Evolutionary conservation across 176 grass and related monocot genomes (phyloP), one percentile per base, ranked within the genome.

Genomic region (Cocos nucifera): DNA sequence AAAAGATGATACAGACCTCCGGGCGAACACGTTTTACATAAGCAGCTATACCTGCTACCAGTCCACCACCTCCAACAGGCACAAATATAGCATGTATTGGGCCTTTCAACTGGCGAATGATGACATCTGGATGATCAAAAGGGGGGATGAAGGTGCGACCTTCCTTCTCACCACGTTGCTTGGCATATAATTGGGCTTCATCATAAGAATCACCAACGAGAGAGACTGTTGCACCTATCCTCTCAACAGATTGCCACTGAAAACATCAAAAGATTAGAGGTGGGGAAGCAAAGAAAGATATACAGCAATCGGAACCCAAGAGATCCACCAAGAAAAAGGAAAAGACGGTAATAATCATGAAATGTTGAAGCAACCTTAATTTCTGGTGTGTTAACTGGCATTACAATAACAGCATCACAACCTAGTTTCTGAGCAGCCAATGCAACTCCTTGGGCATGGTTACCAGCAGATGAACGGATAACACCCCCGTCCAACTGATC

Each of bases 381-480:
- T 83, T 98, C 93, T 17, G 93, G 87, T 27, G 93, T 98, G 54
- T 87, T 98, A n/a, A 92, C 81, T 0, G 93, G 93, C 93, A 98
- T 98, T 66, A 98, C 87, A 17, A 98, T 92, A 65, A 98, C 79
- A 0, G 93, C 87, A 86, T 98, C 84, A n/a, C 84, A 98, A 19
- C 77, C 54, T 23, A 98, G 76, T 73, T 61, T 85, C 68, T 75
- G 71, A 59, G 93, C 93, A 25, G 93, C 78, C 64, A 98, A 83
- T 59, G 93, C 93, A 25, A 98, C 93, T 63, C 93, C 93, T 75
- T 98, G 93, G 56, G 93, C 93, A 83, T 98, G 93, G 73, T 98
- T 98, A 69, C 93, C 93, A 19, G 93, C 93, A 80, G 93, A 98
- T 27, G 93, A 98, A 67, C 93, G 92, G 51, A 98, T 92, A 59